phyloP scores from a whole-genome alignment of 176 grass and related monocot genomes.

The Areca catechu region DNA sequence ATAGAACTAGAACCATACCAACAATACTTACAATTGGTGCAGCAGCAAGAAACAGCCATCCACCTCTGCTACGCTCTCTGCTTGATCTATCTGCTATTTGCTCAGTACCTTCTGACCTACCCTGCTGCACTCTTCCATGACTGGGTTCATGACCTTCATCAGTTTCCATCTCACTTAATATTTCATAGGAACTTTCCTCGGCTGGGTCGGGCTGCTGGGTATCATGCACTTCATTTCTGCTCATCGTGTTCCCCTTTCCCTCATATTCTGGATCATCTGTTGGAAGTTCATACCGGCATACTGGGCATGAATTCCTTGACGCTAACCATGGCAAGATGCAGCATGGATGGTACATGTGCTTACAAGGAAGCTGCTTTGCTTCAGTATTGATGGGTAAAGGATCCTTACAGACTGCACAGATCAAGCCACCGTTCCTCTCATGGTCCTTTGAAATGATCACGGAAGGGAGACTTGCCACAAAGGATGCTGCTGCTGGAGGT shows the following conservation, averaged over 20 bases:
- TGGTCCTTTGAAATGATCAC: constrained; percentile 46
- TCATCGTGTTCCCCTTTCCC: constrained; percentile 32
- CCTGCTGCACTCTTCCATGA: constrained; percentile 11
- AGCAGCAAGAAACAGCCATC: constrained; percentile 57
- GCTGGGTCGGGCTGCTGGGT: background rate
- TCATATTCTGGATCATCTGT: constrained; percentile 64
- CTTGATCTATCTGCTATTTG: constrained; percentile 27
- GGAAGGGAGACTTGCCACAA: constrained; percentile 36
- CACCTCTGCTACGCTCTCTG: constrained; percentile 4
- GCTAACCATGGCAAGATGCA: constrained; percentile 83
- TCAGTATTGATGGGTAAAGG: constrained; percentile 25
- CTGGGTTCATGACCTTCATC: constrained; percentile 8
- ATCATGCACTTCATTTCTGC: constrained; percentile 15
- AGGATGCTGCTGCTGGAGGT: constrained; percentile 54
- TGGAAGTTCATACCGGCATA: constrained; percentile 80
- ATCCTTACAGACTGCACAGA: constrained; percentile 88
- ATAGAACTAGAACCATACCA: constrained; percentile 68
- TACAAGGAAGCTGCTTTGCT: constrained; percentile 69
- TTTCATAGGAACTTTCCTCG: constrained; percentile 25
- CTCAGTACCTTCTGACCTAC: constrained; percentile 12
- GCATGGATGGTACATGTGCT: constrained; percentile 64
- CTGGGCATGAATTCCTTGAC: constrained; percentile 76
- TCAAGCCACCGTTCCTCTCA: constrained; percentile 39
- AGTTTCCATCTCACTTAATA: constrained; percentile 34
- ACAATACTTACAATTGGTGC: constrained; percentile 63